phyloP scores from a whole-genome alignment of 495 filamentous ascomycete genomes.

The Podospora pseudoanserina region DNA sequence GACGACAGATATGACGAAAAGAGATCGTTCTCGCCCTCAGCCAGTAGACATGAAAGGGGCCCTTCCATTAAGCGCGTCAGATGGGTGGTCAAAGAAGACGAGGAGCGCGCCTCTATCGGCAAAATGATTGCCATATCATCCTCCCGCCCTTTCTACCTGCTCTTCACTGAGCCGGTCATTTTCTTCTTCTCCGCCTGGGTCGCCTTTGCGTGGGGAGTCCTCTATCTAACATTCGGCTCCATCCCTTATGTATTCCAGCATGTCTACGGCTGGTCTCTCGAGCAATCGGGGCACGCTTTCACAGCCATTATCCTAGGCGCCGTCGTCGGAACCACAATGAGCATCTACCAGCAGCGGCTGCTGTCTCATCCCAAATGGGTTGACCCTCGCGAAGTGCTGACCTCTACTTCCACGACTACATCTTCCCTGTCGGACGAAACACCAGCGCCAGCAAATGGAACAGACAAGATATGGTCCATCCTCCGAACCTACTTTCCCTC shows the following conservation, averaged over 20 bases:
- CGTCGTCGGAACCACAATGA: slow-evolving; percentile 65
- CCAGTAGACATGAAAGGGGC: neutral
- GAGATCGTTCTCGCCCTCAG: neutral
- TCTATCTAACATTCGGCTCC: slow-evolving; percentile 78
- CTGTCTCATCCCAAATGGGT: slow-evolving; percentile 43
- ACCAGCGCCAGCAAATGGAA: neutral
- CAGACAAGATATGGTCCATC: slow-evolving; percentile 33
- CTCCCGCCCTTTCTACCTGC: slow-evolving; percentile 78
- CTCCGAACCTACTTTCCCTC: slow-evolving; percentile 39
- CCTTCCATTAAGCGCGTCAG: slow-evolving; percentile 61
- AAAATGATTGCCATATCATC: slow-evolving; percentile 75
- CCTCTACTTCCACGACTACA: neutral
- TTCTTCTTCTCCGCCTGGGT: slow-evolving; percentile 95
- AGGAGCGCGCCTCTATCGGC: slow-evolving; percentile 64
- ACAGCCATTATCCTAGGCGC: slow-evolving; percentile 65
- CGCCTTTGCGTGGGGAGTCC: slow-evolving; percentile 82
- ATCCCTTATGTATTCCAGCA: slow-evolving; percentile 73
- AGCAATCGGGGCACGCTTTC: slow-evolving; percentile 71
- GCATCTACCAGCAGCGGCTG: slow-evolving; percentile 64
- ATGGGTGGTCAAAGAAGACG: slow-evolving; percentile 83
- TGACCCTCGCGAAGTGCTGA: neutral
- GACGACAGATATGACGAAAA: slow-evolving; percentile 27
- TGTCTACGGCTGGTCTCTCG: slow-evolving; percentile 64
- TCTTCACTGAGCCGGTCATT: slow-evolving; percentile 87
- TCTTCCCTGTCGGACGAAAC: neutral